Evolutionary conservation across 352 stramenopile species (phyloP), one percentile per base, ranked within the genome.

Genomic region (Phytophthora pinifolia): DNA sequence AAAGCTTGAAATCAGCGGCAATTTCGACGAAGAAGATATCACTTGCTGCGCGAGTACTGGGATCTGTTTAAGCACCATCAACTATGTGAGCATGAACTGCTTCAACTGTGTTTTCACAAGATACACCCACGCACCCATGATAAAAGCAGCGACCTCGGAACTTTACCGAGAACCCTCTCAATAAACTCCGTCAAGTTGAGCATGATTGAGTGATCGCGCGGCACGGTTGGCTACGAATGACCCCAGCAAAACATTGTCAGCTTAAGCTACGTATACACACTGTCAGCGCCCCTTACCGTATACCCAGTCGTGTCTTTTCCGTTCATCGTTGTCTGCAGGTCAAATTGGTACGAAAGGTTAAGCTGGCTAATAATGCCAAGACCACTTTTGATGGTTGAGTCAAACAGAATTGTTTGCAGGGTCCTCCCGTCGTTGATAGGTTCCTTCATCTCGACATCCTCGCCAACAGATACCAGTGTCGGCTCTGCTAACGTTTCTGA

Each of bases 181-280:
- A 86, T 41, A 57, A 92, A 89, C 51, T 91, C 82, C 6, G 81
- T 87, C 31, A 89, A 46, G 50, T 91, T 94, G 10, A 92, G 63
- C 70, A 92, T 77, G 34, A 92, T 91, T 0, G 78, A 85, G 55
- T 94, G 84, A 49, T 94, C 84, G 29, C 81, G 76, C 33, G 78
- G 63, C 2, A 91, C 63, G 18, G 52, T 69, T 10, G 81, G 84
- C 84, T 94, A 27, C 32, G 9, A 36, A 50, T 46, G 8, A 65
- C 6, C 30, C 15, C 48, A 49, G 20, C 18, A 54, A 12, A 33
- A 45, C 31, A 20, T 34, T 25, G 17, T 46, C 38, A 54, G 15
- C 2, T 17, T 1, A 9, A 20, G 14, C 46, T 22, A 25, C 10
- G 54, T 31, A 39, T 4, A 32, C 10, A 30, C 6, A 52, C 30